These are phyloP conservation scores for Kazachstania sp. DNA, from an alignment of 1,139 yeast species.

Conservation along the genomic window DNA sequence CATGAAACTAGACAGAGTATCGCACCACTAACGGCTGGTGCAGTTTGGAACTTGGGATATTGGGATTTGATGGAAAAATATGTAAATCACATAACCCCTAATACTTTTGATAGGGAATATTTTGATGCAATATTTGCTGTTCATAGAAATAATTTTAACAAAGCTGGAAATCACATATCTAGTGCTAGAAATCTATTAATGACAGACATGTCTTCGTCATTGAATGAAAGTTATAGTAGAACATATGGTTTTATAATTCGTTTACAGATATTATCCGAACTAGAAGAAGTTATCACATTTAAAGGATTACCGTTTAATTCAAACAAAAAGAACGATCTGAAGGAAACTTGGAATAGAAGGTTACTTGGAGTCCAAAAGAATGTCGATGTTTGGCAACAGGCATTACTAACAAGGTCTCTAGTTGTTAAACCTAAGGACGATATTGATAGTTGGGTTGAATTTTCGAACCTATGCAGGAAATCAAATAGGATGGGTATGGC, in stretches of 20 bases:
- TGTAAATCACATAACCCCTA: constrained; percentile 79
- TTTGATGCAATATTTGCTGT: constrained; percentile 82
- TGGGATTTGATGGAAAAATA: constrained; percentile 96
- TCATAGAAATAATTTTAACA: constrained; percentile 79
- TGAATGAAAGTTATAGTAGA: constrained; percentile 91
- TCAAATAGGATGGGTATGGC: constrained; percentile 89
- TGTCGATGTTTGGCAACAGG: constrained; percentile 97
- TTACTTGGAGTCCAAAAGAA: constrained; percentile 89
- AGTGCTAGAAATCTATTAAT: constrained; percentile 83
- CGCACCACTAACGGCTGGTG: constrained; percentile 97
- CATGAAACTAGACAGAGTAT: constrained; percentile 73
- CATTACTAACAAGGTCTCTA: constrained; percentile 85
- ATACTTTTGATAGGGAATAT: constrained; percentile 90
- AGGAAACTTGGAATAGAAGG: constrained; percentile 91
- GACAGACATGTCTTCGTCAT: constrained; percentile 89
- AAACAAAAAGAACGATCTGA: constrained; percentile 66
- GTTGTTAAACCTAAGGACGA: constrained; percentile 94
- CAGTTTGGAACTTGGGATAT: constrained; percentile 97
- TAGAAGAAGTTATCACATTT: constrained; percentile 88
- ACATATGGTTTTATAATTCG: constrained; percentile 96
- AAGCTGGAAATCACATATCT: constrained; percentile 69
- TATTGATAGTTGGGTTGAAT: constrained; percentile 97
- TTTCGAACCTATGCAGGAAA: constrained; percentile 91
- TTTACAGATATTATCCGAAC: constrained; percentile 93
- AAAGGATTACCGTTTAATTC: constrained; percentile 78